These are phyloP conservation scores for Phanerochaete sordida DNA, from an alignment of 768 basidiomycete species.

Conservation along the genomic window DNA sequence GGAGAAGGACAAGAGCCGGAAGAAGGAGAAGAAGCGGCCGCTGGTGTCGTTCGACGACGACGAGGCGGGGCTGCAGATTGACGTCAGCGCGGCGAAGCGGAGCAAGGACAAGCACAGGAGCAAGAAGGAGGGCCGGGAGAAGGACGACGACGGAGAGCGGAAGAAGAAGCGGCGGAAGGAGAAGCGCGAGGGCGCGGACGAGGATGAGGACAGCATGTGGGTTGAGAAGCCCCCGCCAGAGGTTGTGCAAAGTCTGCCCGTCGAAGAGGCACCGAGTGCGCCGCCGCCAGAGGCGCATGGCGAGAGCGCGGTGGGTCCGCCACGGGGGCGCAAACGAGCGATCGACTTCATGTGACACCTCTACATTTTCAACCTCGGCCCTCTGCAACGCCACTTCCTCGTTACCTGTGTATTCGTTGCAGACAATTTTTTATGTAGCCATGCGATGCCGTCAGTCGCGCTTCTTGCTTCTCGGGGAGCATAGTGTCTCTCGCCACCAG, in stretches of 20 bases:
- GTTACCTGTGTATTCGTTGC: too few species aligned
- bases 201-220: conserved; percentile 59
- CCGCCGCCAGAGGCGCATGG: not conserved
- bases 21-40: conserved; percentile 44
- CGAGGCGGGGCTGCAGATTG: conserved; percentile 39
- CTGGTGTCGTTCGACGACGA: conserved; percentile 80
- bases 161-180: conserved; percentile 26
- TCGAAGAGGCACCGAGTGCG: conserved; percentile 14
- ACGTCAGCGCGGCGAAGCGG: conserved; percentile 16
- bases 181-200: conserved; percentile 27
- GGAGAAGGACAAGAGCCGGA: conserved; percentile 48
- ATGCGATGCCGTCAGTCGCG: too few species aligned
- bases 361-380: too few species aligned
- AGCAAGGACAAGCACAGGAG: conserved; percentile 18
- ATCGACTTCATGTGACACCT: conserved; percentile 21
- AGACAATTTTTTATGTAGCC: too few species aligned
- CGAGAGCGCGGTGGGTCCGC: conserved; percentile 14
- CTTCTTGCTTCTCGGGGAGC: too few species aligned
- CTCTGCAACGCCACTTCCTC: too few species aligned
- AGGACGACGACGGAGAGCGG: conserved; percentile 27
- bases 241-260: conserved; percentile 37
- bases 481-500: too few species aligned
- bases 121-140: conserved; percentile 31
- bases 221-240: conserved; percentile 60
- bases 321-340: conserved; percentile 20